These are phyloP conservation scores for Penicillium salamii DNA, from an alignment of 495 filamentous ascomycete species.

Conservation along the genomic window DNA sequence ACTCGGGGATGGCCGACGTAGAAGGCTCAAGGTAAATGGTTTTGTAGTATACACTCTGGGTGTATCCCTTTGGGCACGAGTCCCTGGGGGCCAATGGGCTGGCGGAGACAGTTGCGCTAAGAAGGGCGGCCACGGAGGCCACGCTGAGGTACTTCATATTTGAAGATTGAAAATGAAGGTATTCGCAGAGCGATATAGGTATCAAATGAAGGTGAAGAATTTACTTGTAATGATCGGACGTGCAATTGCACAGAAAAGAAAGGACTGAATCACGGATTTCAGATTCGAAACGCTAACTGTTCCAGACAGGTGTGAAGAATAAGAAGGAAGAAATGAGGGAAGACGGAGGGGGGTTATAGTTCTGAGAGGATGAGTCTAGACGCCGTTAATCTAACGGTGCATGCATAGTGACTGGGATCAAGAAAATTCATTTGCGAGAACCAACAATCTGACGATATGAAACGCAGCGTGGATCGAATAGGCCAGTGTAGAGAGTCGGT, in stretches of 20 bases:
- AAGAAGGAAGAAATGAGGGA: conserved; percentile 4
- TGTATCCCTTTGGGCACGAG: conserved; percentile 31
- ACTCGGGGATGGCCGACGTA: conserved; percentile 1
- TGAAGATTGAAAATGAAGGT: not conserved
- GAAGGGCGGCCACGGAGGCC: conserved; percentile 26
- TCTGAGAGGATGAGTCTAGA: not conserved
- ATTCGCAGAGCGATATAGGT: not conserved
- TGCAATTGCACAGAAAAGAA: conserved; percentile 30
- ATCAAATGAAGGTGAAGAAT: conserved; percentile 1
- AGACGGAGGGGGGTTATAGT: not conserved
- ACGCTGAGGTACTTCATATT: conserved; percentile 37
- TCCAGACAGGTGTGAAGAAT: conserved; percentile 22
- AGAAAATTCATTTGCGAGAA: conserved; percentile 6
- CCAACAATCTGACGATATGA: conserved; percentile 27
- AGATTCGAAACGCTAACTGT: conserved; percentile 25
- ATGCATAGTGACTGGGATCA: not conserved
- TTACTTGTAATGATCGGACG: conserved; percentile 20
- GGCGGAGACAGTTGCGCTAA: conserved; percentile 33
- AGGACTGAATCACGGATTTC: conserved; percentile 34
- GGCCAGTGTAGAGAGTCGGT: conserved; percentile 14
- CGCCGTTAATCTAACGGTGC: not conserved
- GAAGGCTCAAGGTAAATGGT: not conserved
- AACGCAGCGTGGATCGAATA: conserved; percentile 27
- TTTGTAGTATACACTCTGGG: conserved; percentile 15
- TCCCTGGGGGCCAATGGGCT: conserved; percentile 18